Evolutionary conservation across 768 basidiomycete genomes (phyloP).

Genomic region (Daedaleopsis nitida): DNA sequence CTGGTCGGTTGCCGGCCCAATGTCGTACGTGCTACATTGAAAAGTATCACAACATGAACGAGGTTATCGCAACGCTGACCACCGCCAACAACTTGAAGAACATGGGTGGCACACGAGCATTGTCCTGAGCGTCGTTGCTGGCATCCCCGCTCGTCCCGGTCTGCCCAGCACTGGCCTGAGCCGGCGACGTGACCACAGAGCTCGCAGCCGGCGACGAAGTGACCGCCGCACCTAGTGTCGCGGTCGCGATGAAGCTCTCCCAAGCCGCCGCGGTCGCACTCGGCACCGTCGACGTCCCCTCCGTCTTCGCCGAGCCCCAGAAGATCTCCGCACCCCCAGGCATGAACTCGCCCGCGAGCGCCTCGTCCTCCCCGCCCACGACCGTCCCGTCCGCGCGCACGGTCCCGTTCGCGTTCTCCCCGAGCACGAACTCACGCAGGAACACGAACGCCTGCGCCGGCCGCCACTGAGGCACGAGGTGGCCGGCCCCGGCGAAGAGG

Average conservation of each 20-base stretch:
- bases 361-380: conserved; percentile 52
- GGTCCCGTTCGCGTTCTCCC: conserved; percentile 58
- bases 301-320: conserved; percentile 44
- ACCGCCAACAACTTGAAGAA: no score
- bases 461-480: conserved; percentile 39
- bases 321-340: conserved; percentile 58
- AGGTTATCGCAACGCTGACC: no score
- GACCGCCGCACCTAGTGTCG: conserved; percentile 7
- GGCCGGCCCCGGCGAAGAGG: conserved; percentile 42
- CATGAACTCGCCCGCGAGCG: conserved; percentile 46
- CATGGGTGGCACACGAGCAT: no score
- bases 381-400: conserved; percentile 40
- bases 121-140: no score
- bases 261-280: conserved; percentile 33
- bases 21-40: no score
- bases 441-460: conserved; percentile 60
- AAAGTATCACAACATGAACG: no score
- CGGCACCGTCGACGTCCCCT: conserved; percentile 29
- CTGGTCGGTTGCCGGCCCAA: no score
- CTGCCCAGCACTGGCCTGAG: no score
- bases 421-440: conserved; percentile 67
- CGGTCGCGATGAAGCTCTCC: conserved; percentile 31
- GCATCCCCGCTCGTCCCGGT: no score
- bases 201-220: not conserved
- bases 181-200: no score